Conservation (phyloP, 164 flowering plant species). For the Buxus sempervirens region DNA sequence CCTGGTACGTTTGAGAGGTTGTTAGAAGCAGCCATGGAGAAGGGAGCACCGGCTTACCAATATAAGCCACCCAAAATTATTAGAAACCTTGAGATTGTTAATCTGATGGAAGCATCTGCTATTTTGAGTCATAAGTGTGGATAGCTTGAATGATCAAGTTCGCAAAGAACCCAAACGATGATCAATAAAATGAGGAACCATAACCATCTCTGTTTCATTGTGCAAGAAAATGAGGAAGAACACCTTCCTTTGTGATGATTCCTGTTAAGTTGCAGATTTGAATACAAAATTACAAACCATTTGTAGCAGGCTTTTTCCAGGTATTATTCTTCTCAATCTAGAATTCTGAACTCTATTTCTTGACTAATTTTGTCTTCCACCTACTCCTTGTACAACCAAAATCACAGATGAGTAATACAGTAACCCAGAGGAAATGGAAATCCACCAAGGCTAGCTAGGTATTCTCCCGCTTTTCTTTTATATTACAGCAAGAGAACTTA, state of each 20-base stretch:
- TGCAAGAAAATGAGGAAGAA: too few species aligned
- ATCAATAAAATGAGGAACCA: too few species aligned
- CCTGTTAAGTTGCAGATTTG: too few species aligned
- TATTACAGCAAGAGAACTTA: not conserved
- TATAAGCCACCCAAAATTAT: constrained; percentile 45
- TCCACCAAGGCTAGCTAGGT: too few species aligned
- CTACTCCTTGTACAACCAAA: too few species aligned
- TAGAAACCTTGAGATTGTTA: constrained; percentile 26
- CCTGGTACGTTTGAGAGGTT: constrained; percentile 35
- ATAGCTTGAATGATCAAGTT: constrained; percentile 10
- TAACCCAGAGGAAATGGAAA: too few species aligned
- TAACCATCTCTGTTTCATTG: too few species aligned
- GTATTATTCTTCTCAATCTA: not conserved
- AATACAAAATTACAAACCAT: too few species aligned
- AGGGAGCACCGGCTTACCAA: constrained; percentile 42
- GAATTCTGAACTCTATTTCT: not conserved
- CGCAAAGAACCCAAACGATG: not conserved
- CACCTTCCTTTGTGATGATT: too few species aligned
- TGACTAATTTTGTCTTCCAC: too few species aligned
- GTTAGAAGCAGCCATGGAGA: constrained; percentile 21
- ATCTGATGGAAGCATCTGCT: constrained; percentile 24
- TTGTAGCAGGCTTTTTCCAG: too few species aligned
- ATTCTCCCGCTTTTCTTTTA: not conserved
- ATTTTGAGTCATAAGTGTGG: constrained; percentile 16
- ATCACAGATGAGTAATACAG: too few species aligned